Conservation (phyloP, 495 filamentous ascomycete species). For the Talaromyces liani region DNA sequence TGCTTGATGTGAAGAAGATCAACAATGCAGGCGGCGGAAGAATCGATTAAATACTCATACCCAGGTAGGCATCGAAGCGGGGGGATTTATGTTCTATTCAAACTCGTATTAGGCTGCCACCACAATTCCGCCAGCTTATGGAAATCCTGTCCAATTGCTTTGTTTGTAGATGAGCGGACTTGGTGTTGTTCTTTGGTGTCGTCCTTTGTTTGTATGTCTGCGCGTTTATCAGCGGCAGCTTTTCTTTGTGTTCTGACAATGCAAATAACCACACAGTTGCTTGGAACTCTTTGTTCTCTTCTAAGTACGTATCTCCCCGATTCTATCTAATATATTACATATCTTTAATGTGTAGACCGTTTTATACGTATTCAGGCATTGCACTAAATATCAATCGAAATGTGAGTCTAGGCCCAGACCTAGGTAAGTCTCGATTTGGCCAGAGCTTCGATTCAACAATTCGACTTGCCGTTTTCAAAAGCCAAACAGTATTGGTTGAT, state of each 20-base stretch:
- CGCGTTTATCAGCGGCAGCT: background rate
- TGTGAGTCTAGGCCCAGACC: too few species aligned
- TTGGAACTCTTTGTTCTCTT: background rate
- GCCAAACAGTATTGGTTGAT: too few species aligned
- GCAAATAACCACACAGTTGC: background rate
- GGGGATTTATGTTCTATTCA: background rate
- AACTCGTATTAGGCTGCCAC: background rate
- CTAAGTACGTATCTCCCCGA: too few species aligned
- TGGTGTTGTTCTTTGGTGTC: too few species aligned
- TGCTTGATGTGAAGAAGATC: background rate
- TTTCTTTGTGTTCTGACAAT: background rate
- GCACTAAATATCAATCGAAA: too few species aligned
- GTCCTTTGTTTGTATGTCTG: background rate
- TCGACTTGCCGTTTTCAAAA: too few species aligned
- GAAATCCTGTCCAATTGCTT: background rate
- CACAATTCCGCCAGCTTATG: background rate
- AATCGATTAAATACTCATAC: background rate
- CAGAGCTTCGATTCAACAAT: too few species aligned
- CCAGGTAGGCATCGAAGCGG: background rate
- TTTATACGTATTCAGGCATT: too few species aligned
- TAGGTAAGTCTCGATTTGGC: too few species aligned
- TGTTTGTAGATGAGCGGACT: background rate
- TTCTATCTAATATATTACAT: too few species aligned
- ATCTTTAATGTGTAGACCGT: too few species aligned
- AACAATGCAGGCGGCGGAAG: background rate